A percentile compares a stretch with the other conserved stretches of the same genome.
These are phyloP conservation scores for Neurospora tetraspora DNA, from an alignment of 495 filamentous ascomycete species.

Conservation along the genomic window DNA sequence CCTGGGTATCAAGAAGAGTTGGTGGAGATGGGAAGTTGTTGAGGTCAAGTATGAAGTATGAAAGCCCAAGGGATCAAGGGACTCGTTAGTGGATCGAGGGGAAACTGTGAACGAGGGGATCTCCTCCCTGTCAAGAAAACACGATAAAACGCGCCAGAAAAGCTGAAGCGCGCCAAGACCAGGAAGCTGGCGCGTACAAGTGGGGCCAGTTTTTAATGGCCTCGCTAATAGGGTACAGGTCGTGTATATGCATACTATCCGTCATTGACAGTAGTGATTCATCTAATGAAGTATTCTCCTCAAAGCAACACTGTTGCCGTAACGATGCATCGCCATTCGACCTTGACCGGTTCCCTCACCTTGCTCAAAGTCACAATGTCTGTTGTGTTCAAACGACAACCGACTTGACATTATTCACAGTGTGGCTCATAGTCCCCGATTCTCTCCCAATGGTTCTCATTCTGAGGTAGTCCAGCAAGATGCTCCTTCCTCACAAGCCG, in stretches of 20 bases:
- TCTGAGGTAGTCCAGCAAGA: not conserved
- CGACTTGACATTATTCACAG: not conserved
- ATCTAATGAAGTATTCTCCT: accelerated
- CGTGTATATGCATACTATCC: accelerated
- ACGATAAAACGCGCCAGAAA: constrained; percentile 24
- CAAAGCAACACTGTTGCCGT: not conserved
- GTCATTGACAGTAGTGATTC: accelerated
- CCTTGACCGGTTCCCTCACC: too few species aligned
- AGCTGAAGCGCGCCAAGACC: constrained; percentile 4
- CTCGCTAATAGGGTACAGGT: not conserved
- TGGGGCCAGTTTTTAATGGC: constrained; percentile 15
- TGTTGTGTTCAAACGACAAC: not conserved
- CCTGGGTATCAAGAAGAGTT: not conserved
- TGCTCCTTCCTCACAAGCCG: not conserved
- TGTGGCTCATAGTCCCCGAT: too few species aligned
- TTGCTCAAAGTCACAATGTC: too few species aligned
- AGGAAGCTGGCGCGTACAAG: constrained; percentile 8
- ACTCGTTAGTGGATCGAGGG: not conserved
- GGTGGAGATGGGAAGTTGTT: not conserved
- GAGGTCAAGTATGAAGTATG: not conserved
- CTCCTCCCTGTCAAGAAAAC: constrained; percentile 18
- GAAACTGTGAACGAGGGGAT: not conserved
- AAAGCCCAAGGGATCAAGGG: not conserved
- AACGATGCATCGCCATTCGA: not conserved
- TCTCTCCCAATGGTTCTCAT: not conserved